Base-by-base conservation (phyloP, 805 yeast species). In the Candida silvatica region DNA sequence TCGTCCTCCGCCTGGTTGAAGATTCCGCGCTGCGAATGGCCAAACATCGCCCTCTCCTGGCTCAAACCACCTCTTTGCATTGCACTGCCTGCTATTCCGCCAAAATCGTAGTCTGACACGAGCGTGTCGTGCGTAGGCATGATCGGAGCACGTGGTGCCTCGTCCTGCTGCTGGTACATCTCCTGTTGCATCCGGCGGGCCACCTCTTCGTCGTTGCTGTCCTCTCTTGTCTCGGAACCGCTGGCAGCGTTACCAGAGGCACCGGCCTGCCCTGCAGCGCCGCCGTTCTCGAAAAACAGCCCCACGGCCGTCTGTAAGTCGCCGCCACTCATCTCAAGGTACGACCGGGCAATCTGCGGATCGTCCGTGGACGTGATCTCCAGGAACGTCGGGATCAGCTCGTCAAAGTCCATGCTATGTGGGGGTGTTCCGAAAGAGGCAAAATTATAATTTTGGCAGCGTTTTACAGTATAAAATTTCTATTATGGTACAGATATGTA, bases 241-340 rank as follows among this genome's bases (percentile, higher is more conserved):
- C 11, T 19, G 29, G 16, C n/a, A 17, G 23, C 29, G 17, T 9
- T 19, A 14, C 20, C 5, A 12, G 27, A 19, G 8, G 24, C 34
- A 16, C 25, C 17, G 16, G 23, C 23, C 8, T 26, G 32, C 14
- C 33, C 41, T 12, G 31, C 56, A 37, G 65, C 58, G 6, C 59
- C 43, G 19, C 78, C 78, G 44, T 69, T 71, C 45, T 92, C 97
- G 59, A 82, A 79, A 56, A 62, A 92, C 29, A 92, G 62, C 11
- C 86, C 75, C 6, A 92, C 83, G 0, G 98, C 97, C 16, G 76
- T 71, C 38, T 88, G 95, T 23, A 90, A 53, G 52, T 85, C 74
- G 31, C 76, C 75, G 33, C 80, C 87, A 4, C 90, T 70, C 62
- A 90, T 77, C 18, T 80, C 87, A 16, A 92, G 56, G 51, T 80